These are phyloP conservation scores for Syzygium oleosum DNA, from an alignment of 345 rosid genomes.

Conservation along the genomic window DNA sequence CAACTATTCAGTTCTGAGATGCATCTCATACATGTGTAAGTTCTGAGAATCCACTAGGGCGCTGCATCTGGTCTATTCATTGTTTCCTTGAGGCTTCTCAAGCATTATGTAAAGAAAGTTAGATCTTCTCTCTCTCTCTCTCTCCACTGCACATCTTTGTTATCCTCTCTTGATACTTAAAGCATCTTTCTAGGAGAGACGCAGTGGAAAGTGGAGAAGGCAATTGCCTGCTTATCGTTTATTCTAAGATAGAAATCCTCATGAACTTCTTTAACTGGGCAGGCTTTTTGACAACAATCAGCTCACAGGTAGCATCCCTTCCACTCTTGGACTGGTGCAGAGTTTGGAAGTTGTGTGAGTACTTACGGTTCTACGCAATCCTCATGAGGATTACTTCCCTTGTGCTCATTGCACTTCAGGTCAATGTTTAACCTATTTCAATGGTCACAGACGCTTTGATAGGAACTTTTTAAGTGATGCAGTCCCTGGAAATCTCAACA, in stretches of 20 bases:
- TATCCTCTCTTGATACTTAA: not conserved
- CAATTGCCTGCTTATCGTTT: not conserved
- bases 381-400: not conserved
- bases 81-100: not conserved
- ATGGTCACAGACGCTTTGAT: slow-evolving; percentile 42
- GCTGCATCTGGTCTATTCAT: not conserved
- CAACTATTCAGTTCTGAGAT: slow-evolving; percentile 57
- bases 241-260: not conserved
- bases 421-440: not conserved
- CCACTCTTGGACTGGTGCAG: slow-evolving; percentile 50
- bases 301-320: slow-evolving; percentile 50
- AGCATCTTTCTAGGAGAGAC: not conserved
- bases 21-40: slow-evolving; percentile 79
- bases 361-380: not conserved
- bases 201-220: not conserved
- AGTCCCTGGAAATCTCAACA: slow-evolving; percentile 50
- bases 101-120: not conserved
- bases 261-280: not conserved
- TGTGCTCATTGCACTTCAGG: not conserved
- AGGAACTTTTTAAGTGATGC: slow-evolving; percentile 39
- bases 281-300: slow-evolving; percentile 77
- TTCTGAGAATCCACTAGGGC: not conserved
- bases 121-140: not conserved
- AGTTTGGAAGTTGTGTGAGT: slow-evolving; percentile 69
- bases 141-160: not conserved